phyloP scores from a whole-genome alignment of 768 basidiomycete genomes.

The Leccinum truebloodii region DNA sequence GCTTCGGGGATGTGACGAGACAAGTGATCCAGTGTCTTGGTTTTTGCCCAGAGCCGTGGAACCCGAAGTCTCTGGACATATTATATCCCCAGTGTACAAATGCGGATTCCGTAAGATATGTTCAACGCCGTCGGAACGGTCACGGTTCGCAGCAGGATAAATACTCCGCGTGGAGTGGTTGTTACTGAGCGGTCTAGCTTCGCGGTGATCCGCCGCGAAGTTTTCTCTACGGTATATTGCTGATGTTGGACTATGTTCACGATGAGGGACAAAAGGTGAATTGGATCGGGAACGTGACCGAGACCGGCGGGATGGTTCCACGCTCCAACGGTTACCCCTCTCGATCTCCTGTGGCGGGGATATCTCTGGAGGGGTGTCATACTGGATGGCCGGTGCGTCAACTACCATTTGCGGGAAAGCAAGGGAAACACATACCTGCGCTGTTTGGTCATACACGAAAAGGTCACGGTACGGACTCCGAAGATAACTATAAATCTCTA shows the following conservation, averaged over 20 bases:
- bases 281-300: constrained; percentile 30
- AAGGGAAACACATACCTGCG: constrained; percentile 57
- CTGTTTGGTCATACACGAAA: constrained; percentile 74
- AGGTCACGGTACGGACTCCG: constrained; percentile 89
- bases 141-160: constrained; percentile 1
- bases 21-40: neutral
- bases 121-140: neutral
- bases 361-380: constrained; percentile 51
- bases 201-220: constrained; percentile 9
- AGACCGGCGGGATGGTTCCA: constrained; percentile 26
- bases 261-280: constrained; percentile 9
- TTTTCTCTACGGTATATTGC: constrained; percentile 4
- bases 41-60: neutral
- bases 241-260: constrained; percentile 2
- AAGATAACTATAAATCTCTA: constrained; percentile 88
- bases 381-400: constrained; percentile 41
- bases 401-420: constrained; percentile 1
- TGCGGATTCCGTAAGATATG: constrained; percentile 1
- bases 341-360: constrained; percentile 36
- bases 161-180: constrained; percentile 6
- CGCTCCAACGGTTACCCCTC: constrained; percentile 31
- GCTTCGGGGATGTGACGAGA: neutral
- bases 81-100: neutral
- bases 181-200: constrained; percentile 1
- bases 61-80: neutral